Base-by-base conservation (phyloP, 2,329 filamentous ascomycete genomes). In the Xenosphaeropsis pyriputrescens region DNA sequence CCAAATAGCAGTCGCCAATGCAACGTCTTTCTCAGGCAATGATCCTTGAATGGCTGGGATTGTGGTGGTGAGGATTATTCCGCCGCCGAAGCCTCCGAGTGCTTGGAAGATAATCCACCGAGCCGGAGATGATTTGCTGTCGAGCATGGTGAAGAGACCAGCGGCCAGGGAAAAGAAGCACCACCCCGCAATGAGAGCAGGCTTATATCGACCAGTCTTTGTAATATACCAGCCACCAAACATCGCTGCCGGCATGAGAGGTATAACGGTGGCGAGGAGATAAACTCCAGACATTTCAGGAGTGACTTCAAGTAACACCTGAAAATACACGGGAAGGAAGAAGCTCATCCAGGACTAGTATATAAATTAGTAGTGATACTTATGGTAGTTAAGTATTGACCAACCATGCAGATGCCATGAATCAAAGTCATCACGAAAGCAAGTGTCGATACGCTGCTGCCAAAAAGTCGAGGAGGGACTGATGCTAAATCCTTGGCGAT, bases 91-190 rank as follows among this genome's bases (percentile, higher is more conserved):
- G 0, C 59, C 58, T 1, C 48, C 49, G 30, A 66, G 15, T 4
- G 65, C 39, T 44, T 68, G 61, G 39, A 64, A 58, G 32, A 57
- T 47, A 1, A 63, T 57, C 62, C 63, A 69, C 3, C 40, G 47
- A 0, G 47, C 58, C 0, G 57, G 56, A 2, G 49, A 49, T 0
- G 64, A 61, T 11, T 54, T 41, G 2, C 48, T 38, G 31, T 59
- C 54, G 9, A 66, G 57, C 0, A 67, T 34, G 2, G 56, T 52
- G 2, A 65, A 56, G 0, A 67, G 45, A 0, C 65, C 67, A 13
- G 40, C 18, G 0, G 39, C 45, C 14, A 48, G 17, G 8, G 40
- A 34, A 32, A 40, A 43, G 26, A 60, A 31, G 14, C 45, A 45
- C 5, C 49, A 47, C 19, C 60, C 58, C 3, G 50, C 14, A 15